Percentiles rank a stretch among this genome's conserved stretches.
Evolutionary conservation across 441 rosid species (phyloP).

Genomic region (Croton laevigatus): DNA sequence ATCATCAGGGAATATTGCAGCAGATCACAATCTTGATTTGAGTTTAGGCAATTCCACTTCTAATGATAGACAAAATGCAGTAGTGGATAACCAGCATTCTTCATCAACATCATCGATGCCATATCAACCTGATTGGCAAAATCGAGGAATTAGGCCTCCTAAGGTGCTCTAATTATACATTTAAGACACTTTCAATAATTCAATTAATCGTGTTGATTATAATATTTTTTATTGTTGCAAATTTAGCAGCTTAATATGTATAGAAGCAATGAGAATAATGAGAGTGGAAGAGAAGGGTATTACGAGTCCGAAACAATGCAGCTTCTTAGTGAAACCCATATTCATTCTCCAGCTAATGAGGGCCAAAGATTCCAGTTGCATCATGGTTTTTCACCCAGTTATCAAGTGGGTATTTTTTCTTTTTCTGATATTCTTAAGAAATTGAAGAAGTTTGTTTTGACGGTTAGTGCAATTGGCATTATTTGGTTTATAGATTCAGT

Average conservation of each 20-base stretch:
- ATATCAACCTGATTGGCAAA: constrained; percentile 39
- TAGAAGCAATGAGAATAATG: constrained; percentile 24
- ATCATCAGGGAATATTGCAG: constrained; percentile 47
- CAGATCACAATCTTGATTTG: constrained; percentile 78
- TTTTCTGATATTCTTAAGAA: neutral
- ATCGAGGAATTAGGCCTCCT: constrained; percentile 32
- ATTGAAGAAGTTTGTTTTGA: neutral
- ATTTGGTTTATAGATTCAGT: constrained; percentile 28
- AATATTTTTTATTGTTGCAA: neutral
- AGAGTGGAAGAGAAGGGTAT: constrained; percentile 29
- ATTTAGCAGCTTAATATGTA: constrained; percentile 22
- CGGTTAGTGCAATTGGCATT: neutral
- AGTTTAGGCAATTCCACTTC: constrained; percentile 74
- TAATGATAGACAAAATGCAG: constrained; percentile 21
- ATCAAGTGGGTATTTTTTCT: constrained; percentile 29
- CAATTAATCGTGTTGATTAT: neutral
- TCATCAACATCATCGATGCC: constrained; percentile 14
- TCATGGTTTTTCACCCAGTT: constrained; percentile 36
- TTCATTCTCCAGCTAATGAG: constrained; percentile 40
- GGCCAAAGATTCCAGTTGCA: constrained; percentile 33
- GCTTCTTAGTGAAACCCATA: constrained; percentile 52
- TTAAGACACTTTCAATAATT: no score
- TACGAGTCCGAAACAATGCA: constrained; percentile 49
- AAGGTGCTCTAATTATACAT: constrained; percentile 29
- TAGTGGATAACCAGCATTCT: constrained; percentile 31